Evolutionary conservation across 169 alveolate species (phyloP), one percentile per base, ranked within the genome.

Genomic region (Eimeria praecox): DNA sequence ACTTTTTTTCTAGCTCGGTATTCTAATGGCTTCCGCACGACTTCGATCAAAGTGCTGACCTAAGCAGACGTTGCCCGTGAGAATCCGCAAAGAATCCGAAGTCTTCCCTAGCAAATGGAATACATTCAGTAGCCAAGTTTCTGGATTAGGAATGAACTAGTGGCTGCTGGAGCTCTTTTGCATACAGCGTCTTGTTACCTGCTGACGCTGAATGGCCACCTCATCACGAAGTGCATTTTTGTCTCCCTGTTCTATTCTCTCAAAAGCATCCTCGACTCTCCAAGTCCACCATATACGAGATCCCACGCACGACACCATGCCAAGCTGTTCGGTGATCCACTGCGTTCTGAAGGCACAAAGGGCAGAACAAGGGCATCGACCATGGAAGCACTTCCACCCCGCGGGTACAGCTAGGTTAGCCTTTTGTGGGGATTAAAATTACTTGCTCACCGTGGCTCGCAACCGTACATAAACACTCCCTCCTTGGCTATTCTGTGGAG

Each of bases 261-360:
- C 96, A 97, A 99, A 98, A 27, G 99, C 99, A 93, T 99, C 99
- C 97, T 99, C 99, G 22, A 98, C 99, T 64, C 98, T 95, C 98
- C 99, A 98, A 30, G 99, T 98, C 99, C 99, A 98, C 99, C 99
- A 98, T 90, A 98, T 98, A 97, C 98, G 98, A 62, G 96, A 90
- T 5, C 99, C 99, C 62, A 97, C 98, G 35, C 98, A 97, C 30
- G 99, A 97, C 56, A 98, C 99, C 99, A 98, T 98, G 56, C 99
- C 99, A 46, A 98, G 96, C 95, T 98, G 96, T 75, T 95, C 96
- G 69, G 96, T 97, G 66, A 98, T 97, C 99, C 99, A 98, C 92
- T 97, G 96, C 95, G 96, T 95, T 77, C 98, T 92, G 95, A 38
- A 75, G n/a, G 27, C 14, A 59, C 80, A 35, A 14, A 33, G 49